Conservation (phyloP, 2,329 filamentous ascomycete genomes). For the Samsoniella hepiali region DNA sequence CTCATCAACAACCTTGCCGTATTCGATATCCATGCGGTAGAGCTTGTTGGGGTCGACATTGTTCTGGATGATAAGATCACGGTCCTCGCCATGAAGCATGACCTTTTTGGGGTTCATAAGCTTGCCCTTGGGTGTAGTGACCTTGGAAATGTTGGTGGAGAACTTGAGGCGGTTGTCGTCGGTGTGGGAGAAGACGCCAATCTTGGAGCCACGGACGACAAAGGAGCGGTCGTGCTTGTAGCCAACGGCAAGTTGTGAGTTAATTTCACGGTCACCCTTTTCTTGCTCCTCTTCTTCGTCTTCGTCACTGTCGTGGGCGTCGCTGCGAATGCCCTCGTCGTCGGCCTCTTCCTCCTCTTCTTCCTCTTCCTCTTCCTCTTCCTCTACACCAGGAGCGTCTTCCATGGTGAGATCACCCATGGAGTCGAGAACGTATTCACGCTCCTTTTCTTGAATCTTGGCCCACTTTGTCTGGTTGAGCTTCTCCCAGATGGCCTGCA, state of each 20-base stretch:
- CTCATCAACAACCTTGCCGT: slow-evolving; percentile 96
- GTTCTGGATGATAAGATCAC: slow-evolving; percentile 86
- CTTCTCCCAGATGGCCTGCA: slow-evolving; percentile 96
- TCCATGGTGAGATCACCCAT: slow-evolving; percentile 95
- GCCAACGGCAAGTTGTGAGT: slow-evolving; percentile 90
- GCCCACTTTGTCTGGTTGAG: slow-evolving; percentile 91
- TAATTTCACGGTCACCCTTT: slow-evolving; percentile 71
- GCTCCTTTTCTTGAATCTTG: slow-evolving; percentile 87
- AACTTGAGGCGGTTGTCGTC: slow-evolving; percentile 90
- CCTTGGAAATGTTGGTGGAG: slow-evolving; percentile 94
- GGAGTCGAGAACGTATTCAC: slow-evolving; percentile 90
- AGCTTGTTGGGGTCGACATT: slow-evolving; percentile 80
- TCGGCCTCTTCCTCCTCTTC: slow-evolving; percentile 57
- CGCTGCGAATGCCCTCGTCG: slow-evolving; percentile 60
- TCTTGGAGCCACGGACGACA: slow-evolving; percentile 94
- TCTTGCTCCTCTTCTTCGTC: slow-evolving; percentile 74
- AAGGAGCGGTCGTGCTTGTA: slow-evolving; percentile 98
- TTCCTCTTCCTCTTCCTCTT: slow-evolving; percentile 49
- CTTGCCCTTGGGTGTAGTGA: slow-evolving; percentile 81
- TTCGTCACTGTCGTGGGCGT: slow-evolving; percentile 65
- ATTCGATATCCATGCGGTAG: slow-evolving; percentile 96
- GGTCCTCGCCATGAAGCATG: slow-evolving; percentile 90
- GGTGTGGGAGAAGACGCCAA: slow-evolving; percentile 97
- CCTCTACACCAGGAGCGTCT: slow-evolving; percentile 53
- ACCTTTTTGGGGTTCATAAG: slow-evolving; percentile 94